Conservation (phyloP, 441 rosid genomes). For the Gossypium laxum region DNA sequence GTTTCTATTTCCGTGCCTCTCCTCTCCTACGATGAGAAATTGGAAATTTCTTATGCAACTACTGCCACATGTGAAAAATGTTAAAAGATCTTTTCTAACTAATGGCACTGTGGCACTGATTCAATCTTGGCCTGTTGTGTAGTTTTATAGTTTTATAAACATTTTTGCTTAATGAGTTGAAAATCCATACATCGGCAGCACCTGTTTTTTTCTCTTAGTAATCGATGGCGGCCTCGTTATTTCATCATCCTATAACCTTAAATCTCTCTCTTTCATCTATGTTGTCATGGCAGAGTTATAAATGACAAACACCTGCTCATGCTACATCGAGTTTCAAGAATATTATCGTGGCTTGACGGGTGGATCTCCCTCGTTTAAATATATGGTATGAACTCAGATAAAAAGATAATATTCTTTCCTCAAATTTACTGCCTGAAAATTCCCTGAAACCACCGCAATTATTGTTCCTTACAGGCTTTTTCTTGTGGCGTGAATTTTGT, state of each 20-base stretch:
- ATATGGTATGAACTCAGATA: constrained; percentile 34
- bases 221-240: not conserved
- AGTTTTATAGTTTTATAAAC: too few species aligned
- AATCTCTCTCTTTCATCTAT: not conserved
- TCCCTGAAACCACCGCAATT: constrained; percentile 8
- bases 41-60: not conserved
- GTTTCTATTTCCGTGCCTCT: not conserved
- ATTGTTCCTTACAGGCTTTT: constrained; percentile 27
- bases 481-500: constrained; percentile 35
- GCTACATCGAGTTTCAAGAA: constrained; percentile 41
- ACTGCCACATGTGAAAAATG: not conserved
- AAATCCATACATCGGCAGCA: not conserved
- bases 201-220: not conserved
- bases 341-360: constrained; percentile 49
- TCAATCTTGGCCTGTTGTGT: too few species aligned
- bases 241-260: not conserved
- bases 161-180: not conserved
- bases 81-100: not conserved
- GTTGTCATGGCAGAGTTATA: constrained; percentile 34
- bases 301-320: constrained; percentile 43
- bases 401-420: not conserved
- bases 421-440: not conserved
- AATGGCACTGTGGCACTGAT: not conserved
- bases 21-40: not conserved
- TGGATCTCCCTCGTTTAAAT: constrained; percentile 40